A percentile compares a stretch with the other conserved stretches of the same genome.
phyloP scores from a whole-genome alignment of 1,284 basidiomycete genomes.

The Volvariella surrecta region DNA sequence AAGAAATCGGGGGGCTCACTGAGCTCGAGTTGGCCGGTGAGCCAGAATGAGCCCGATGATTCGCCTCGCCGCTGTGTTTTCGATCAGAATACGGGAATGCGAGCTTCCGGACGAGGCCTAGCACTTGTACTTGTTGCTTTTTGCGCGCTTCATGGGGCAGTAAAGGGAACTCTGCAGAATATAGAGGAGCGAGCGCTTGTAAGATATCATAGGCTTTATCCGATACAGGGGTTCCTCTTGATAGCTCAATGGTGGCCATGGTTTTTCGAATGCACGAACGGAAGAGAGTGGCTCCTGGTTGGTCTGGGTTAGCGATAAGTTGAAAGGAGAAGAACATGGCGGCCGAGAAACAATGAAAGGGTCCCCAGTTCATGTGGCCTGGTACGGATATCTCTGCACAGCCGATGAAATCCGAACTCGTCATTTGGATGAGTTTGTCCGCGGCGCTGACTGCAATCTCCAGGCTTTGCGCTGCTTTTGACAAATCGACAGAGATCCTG shows the following conservation, averaged over 20 bases:
- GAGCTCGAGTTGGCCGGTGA: constrained; percentile 34
- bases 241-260: constrained; percentile 52
- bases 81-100: constrained; percentile 73
- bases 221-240: constrained; percentile 51
- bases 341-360: constrained; percentile 74
- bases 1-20: constrained; percentile 34
- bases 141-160: constrained; percentile 42
- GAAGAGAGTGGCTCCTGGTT: constrained; percentile 64
- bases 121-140: constrained; percentile 47
- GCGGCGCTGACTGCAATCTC: constrained; percentile 68
- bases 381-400: constrained; percentile 62
- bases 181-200: constrained; percentile 58
- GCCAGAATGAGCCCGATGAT: constrained; percentile 29
- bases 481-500: constrained; percentile 26
- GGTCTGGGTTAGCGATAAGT: constrained; percentile 67
- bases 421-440: constrained; percentile 66
- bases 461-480: constrained; percentile 48
- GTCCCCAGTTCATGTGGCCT: constrained; percentile 75
- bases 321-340: constrained; percentile 85
- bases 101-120: constrained; percentile 59
- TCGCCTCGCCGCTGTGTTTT: constrained; percentile 34
- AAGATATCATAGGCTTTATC: constrained; percentile 68
- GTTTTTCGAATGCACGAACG: constrained; percentile 66
- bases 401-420: constrained; percentile 62
- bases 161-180: constrained; percentile 47